Evolutionary conservation across 495 filamentous ascomycete species (phyloP), one percentile per base, ranked within the genome.

Genomic region (Penicillium parvum): DNA sequence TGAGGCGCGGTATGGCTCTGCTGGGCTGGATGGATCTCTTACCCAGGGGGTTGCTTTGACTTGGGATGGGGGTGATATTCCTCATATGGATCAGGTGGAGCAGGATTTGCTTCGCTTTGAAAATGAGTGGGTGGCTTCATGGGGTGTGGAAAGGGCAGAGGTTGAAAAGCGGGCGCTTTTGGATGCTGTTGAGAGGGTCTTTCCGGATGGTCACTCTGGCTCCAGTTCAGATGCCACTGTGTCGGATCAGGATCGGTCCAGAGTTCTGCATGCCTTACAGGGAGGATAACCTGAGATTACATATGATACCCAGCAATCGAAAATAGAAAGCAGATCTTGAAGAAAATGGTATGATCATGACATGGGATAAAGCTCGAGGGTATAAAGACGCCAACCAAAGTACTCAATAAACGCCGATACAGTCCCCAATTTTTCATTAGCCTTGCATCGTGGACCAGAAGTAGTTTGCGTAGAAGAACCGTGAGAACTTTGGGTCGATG

Each of bases 381-480:
- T 57, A 57, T 59, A 60, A 33, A 40, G 45, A 52, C 43, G 34
- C 43, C 40, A 32, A 47, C 43, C 36, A 35, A 33, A 22, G 34
- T 36, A 35, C 50, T 42, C 47, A 28, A 41, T 36, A 36, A 63
- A 54, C 57, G 44, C 55, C 49, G n/a, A n/a, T n/a, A n/a, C n/a
- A n/a, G n/a, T n/a, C n/a, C n/a, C n/a, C 33, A 9, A n/a, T 21
- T 28, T 29, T 25, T 39, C 2, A 39, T 47, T 53, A 63, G 14
- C 63, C 60, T 66, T 74, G 89, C 63, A 95, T 75, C n/a, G 76
- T 86, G 55, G 84, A 78, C 92, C 92, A 98, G 55, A 98, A 91
- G 54, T 95, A 95, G 53, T 95, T 92, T 17, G 90, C 84, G 59
- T 98, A 96, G 61, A 94, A 97, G 65, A 84, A 89, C 41, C 81